Base-by-base conservation (phyloP, 371 early-diverging fungal species). In the Lichtheimia corymbifera region DNA sequence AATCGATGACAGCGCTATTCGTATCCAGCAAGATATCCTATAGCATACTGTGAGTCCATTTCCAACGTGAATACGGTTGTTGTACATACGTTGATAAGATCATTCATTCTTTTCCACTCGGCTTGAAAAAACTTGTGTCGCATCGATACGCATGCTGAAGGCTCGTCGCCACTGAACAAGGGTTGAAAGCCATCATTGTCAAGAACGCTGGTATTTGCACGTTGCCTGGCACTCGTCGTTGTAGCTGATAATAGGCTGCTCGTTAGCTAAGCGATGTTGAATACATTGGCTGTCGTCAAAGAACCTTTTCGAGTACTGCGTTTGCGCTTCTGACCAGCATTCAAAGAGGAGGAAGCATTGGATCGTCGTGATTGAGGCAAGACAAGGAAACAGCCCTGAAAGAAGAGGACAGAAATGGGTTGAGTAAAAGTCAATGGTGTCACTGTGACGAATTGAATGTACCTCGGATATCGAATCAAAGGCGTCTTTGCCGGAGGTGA, bases 1-100 rank as follows among this genome's bases (percentile, higher is more conserved):
- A 61, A 12, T 74, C 53, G 13, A 79, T 53, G 0, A 67, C 72
- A 7, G 60, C 59, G 24, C 76, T 69, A 55, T 85, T 85, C 80
- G 82, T 82, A 52, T 79, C 83, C 42, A 77, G 55, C 61, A 83
- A 71, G 42, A 80, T 71, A 43, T 67, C 58, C 85, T 85, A 44
- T 22, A 13, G 14, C 40, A 22, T 15, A n/a, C 1, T 35, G 35
- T 35, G 2, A 11, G 35, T 11, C 9, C 35, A 11, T 53, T 28
- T 7, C 14, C 1, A 28, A 41, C 14, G 11, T 18, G 18, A 54
- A 4, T n/a, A 14, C 25, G 9, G 1, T 35, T 6, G 35, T 35
- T 6, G 35, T 35, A 22, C 30, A 54, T 77, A 85, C 85, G 59
- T 79, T 74, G 35, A 86, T 76, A 7, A 73, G 67, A 1, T 63